phyloP scores from a whole-genome alignment of 2,329 filamentous ascomycete species.

The Colletotrichum tofieldiae region DNA sequence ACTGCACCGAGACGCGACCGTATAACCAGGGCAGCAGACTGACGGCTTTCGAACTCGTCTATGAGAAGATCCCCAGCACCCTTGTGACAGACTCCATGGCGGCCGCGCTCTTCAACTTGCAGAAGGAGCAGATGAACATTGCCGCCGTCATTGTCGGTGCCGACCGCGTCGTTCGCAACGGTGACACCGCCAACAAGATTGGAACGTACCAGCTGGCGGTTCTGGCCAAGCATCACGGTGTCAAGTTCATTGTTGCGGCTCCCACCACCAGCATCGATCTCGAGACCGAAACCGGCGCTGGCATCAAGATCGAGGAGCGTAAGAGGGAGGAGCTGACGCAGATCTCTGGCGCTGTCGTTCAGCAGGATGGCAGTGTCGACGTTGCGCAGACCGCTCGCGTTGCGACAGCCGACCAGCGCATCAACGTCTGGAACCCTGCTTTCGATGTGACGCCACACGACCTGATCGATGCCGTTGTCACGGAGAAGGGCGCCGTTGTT shows the following conservation, averaged over 20 bases:
- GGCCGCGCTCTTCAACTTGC: constrained; percentile 81
- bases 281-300: constrained; percentile 80
- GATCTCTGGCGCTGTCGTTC: constrained; percentile 82
- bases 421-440: constrained; percentile 95
- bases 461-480: constrained; percentile 94
- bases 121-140: constrained; percentile 77
- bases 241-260: constrained; percentile 96
- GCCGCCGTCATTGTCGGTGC: constrained; percentile 93
- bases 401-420: constrained; percentile 83
- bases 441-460: constrained; percentile 95
- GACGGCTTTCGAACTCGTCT: constrained; percentile 96
- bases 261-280: constrained; percentile 96
- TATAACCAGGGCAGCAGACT: constrained; percentile 98
- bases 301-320: constrained; percentile 93
- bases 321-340: constrained; percentile 86
- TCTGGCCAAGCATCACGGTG: constrained; percentile 87
- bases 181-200: constrained; percentile 98
- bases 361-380: constrained; percentile 75
- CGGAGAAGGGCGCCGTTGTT: constrained; percentile 89
- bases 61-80: constrained; percentile 91
- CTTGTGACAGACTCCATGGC: constrained; percentile 98
- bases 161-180: constrained; percentile 95
- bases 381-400: constrained; percentile 77
- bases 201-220: constrained; percentile 95
- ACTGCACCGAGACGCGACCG: constrained; percentile 95